A percentile compares a stretch with the other conserved stretches of the same genome.
Evolutionary conservation across 2,329 filamentous ascomycete species (phyloP).

Genomic region (Ophiostoma sp.): DNA sequence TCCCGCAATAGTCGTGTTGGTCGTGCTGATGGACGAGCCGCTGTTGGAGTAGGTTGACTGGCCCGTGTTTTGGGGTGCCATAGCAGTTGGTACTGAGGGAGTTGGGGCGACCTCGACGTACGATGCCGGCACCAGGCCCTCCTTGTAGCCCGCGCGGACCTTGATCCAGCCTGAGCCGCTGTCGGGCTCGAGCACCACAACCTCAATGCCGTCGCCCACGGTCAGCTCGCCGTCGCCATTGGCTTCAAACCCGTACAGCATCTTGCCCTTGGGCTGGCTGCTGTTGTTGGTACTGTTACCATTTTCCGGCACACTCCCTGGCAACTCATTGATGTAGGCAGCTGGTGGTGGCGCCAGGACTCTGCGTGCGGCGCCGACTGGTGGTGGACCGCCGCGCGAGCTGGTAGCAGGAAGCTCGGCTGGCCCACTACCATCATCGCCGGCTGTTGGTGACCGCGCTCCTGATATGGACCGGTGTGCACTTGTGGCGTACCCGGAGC

Average conservation of each 20-base stretch:
- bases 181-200: conserved; percentile 80
- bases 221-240: conserved; percentile 78
- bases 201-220: conserved; percentile 74
- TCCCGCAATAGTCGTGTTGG: conserved; percentile 33
- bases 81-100: conserved; percentile 44
- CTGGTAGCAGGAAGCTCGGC: conserved; percentile 37
- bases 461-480: conserved; percentile 75
- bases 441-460: conserved; percentile 47
- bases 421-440: conserved; percentile 45
- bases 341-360: conserved; percentile 85
- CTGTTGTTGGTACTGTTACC: too few species aligned
- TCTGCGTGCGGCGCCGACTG: conserved; percentile 60
- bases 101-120: conserved; percentile 69
- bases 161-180: conserved; percentile 91
- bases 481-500: conserved; percentile 81
- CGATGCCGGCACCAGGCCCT: conserved; percentile 82
- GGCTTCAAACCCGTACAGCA: conserved; percentile 86
- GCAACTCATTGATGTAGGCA: conserved; percentile 71
- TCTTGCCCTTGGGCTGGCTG: conserved; percentile 71
- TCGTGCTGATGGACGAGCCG: conserved; percentile 60
- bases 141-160: conserved; percentile 70
- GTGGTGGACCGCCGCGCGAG: conserved; percentile 37
- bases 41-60: conserved; percentile 73
- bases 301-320: conserved; percentile 53
- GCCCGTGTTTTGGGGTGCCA: conserved; percentile 48